phyloP scores from a whole-genome alignment of 768 basidiomycete species.

The Phallus indusiatus region DNA sequence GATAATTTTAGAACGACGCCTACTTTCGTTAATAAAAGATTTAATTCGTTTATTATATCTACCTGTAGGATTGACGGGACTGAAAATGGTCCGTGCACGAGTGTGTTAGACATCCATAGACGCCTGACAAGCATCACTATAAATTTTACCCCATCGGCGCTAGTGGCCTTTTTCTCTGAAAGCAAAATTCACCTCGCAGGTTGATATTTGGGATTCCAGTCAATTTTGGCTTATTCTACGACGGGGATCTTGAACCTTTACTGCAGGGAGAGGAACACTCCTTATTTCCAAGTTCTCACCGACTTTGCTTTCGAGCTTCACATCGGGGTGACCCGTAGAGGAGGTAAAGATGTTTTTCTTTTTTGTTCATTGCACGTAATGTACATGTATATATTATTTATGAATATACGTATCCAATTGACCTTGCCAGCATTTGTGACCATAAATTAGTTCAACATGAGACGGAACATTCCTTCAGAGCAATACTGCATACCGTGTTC shows the following conservation, averaged over 20 bases:
- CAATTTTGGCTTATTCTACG: not conserved
- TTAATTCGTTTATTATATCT: not conserved
- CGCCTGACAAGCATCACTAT: not conserved
- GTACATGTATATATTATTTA: no score
- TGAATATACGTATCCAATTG: no score
- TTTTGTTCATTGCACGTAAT: no score
- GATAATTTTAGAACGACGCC: not conserved
- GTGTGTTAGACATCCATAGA: not conserved
- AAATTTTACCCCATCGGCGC: not conserved
- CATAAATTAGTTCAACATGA: no score
- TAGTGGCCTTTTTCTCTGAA: not conserved
- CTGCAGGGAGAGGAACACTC: slow-evolving; percentile 6
- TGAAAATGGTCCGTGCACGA: not conserved
- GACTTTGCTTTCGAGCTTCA: slow-evolving; percentile 1
- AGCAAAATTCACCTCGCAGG: slow-evolving; percentile 6
- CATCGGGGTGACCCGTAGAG: slow-evolving; percentile 4
- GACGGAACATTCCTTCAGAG: no score
- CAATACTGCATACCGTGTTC: no score
- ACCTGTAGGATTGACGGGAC: not conserved
- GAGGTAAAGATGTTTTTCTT: not conserved
- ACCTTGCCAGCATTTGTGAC: no score
- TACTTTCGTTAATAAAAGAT: not conserved
- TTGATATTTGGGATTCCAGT: slow-evolving; percentile 8
- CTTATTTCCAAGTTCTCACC: slow-evolving; percentile 3
- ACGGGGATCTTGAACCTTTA: slow-evolving; percentile 7